Percentiles rank a stretch among this genome's conserved stretches.
Conservation (phyloP, 352 stramenopile genomes). For the Hyaloperonospora arabidopsidis region DNA sequence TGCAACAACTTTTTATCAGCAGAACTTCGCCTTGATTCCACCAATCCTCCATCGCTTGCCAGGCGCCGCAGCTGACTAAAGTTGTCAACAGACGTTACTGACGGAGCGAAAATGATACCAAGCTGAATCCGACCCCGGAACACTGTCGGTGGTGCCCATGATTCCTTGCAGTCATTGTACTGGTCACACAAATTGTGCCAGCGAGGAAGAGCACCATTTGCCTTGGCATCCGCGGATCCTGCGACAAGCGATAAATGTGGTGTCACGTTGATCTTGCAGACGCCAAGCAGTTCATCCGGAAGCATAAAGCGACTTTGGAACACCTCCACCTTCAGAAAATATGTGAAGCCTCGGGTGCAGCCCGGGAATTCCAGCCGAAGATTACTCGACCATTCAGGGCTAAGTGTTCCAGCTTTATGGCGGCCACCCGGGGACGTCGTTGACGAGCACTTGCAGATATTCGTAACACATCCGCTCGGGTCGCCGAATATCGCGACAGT, state of each 20-base stretch:
- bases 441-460: slow-evolving; percentile 54
- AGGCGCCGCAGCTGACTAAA: slow-evolving; percentile 40
- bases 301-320: slow-evolving; percentile 84
- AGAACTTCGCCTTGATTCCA: slow-evolving; percentile 24
- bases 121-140: slow-evolving; percentile 74
- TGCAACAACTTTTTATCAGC: slow-evolving; percentile 47
- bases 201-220: slow-evolving; percentile 64
- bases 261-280: slow-evolving; percentile 83
- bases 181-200: slow-evolving; percentile 85
- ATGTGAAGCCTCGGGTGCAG: slow-evolving; percentile 63
- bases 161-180: slow-evolving; percentile 83
- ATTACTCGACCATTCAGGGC: slow-evolving; percentile 67
- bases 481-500: slow-evolving; percentile 64
- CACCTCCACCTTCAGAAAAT: slow-evolving; percentile 72
- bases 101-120: slow-evolving; percentile 70
- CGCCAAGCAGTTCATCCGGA: slow-evolving; percentile 61
- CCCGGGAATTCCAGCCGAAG: slow-evolving; percentile 70
- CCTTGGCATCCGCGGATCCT: slow-evolving; percentile 71
- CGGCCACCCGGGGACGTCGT: slow-evolving; percentile 10
- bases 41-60: slow-evolving; percentile 25
- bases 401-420: slow-evolving; percentile 29
- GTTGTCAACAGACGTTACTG: slow-evolving; percentile 41
- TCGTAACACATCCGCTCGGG: slow-evolving; percentile 66
- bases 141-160: slow-evolving; percentile 74
- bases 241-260: slow-evolving; percentile 73